Base-by-base conservation (phyloP, 179 eudicot genomes). In the Vitellaria paradoxa region DNA sequence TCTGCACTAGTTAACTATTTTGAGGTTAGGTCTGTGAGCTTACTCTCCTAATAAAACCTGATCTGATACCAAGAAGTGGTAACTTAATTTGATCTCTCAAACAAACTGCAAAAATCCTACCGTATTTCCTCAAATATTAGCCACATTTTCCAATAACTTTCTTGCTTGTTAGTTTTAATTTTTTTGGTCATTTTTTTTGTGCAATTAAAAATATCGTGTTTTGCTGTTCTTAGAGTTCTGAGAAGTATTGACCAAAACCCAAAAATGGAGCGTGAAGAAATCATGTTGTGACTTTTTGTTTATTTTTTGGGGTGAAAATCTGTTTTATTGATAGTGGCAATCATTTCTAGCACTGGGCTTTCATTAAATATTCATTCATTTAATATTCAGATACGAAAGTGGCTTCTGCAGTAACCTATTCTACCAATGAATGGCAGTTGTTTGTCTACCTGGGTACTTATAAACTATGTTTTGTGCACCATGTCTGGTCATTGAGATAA, bases 361-460 rank as follows among this genome's bases (percentile, higher is more conserved):
- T 46, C 55, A 42, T 46, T 68, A 42, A 42, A 42, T 42, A 42
- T 42, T 42, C 45, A 42, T 42, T 42, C 45, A 42, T 42, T 68
- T 23, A 46, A 6, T 68, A 18, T 18, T 20, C 26, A 20, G 24
- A 68, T 20, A 46, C 46, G 24, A 68, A n/a, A 42, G 72, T 46
- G 24, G 53, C 72, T 68, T 45, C 72, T 68, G 13, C n/a, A 15
- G 52, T 46, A 68, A 46, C 72, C 14, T 68, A 10, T 68, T 45
- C n/a, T 66, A 15, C 21, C 7, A 21, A 66, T 66, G 40, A 40
- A 63, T 13, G 42, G 67, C 11, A 63, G 24, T 5, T 24, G 15
- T 26, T 63, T 21, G 12, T 63, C 67, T 26, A 40, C 18, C 42
- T 63, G 42, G 42, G 40, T 24, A 63, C 21, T 40, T 17, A 17